Evolutionary conservation across 768 basidiomycete genomes (phyloP).

Genomic region (Russula abietina): DNA sequence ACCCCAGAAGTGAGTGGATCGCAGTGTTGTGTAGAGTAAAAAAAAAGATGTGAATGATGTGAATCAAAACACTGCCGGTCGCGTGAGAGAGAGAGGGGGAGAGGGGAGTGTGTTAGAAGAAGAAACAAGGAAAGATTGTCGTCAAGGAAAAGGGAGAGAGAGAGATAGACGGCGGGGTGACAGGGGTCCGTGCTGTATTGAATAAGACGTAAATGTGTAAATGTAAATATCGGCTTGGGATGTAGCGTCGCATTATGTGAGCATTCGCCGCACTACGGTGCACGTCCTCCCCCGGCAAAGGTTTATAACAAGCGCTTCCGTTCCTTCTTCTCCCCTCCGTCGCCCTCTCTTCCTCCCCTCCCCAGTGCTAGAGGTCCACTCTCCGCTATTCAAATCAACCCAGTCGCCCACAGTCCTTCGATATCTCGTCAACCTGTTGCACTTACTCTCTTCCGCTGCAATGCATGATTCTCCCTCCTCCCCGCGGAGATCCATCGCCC

Average conservation of each 20-base stretch:
- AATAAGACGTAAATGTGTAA: slow-evolving; percentile 11
- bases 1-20: slow-evolving; percentile 9
- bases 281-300: slow-evolving; percentile 14
- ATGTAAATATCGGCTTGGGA: slow-evolving; percentile 10
- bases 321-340: slow-evolving; percentile 24
- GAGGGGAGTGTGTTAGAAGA: neutral
- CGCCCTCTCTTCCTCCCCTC: slow-evolving; percentile 25
- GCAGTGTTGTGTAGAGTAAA: too few species aligned
- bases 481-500: slow-evolving; percentile 32
- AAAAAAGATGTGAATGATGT: slow-evolving; percentile 5
- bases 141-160: neutral
- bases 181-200: neutral
- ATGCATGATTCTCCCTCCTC: slow-evolving; percentile 34
- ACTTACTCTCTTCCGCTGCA: slow-evolving; percentile 22
- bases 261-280: slow-evolving; percentile 24
- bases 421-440: slow-evolving; percentile 25
- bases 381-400: slow-evolving; percentile 11
- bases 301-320: slow-evolving; percentile 25
- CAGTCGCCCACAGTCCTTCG: slow-evolving; percentile 4
- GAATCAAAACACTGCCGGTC: neutral
- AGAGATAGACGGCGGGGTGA: slow-evolving; percentile 1
- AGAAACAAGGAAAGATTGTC: neutral
- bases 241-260: slow-evolving; percentile 14
- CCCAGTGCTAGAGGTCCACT: slow-evolving; percentile 10
- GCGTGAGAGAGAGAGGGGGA: neutral